These are phyloP conservation scores for Luffa aegyptiaca DNA, from an alignment of 306 rosid genomes.

Conservation along the genomic window DNA sequence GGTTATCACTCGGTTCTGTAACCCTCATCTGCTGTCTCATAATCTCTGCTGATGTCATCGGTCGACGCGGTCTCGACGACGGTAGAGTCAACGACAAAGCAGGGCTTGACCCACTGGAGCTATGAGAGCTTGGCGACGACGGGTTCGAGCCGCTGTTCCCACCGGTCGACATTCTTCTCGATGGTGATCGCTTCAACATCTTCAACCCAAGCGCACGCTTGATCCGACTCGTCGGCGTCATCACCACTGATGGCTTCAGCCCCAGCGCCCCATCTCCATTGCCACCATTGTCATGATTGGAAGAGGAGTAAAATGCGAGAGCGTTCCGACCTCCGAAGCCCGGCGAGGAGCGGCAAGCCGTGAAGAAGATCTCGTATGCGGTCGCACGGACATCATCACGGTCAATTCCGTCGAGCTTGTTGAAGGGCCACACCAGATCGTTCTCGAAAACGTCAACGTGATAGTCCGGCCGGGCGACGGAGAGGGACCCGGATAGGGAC, in stretches of 20 bases:
- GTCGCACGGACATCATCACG: conserved; percentile 57
- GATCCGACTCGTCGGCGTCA: conserved; percentile 64
- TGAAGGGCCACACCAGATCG: conserved; percentile 46
- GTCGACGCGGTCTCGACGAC: conserved; percentile 51
- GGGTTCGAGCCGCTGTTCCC: conserved; percentile 34
- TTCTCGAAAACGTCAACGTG: conserved; percentile 12
- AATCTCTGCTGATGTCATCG: conserved; percentile 98
- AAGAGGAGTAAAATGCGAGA: conserved; percentile 35
- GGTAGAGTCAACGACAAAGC: conserved; percentile 20
- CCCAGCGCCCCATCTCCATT: conserved; percentile 1
- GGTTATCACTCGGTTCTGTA: conserved; percentile 74
- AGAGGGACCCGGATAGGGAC: conserved; percentile 37
- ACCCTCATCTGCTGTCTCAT: conserved; percentile 96
- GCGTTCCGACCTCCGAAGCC: conserved; percentile 72
- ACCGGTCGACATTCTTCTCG: conserved; percentile 61
- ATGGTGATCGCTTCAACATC: conserved; percentile 78
- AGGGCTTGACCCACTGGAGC: conserved; percentile 15
- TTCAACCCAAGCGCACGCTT: conserved; percentile 72
- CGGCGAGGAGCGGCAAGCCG: conserved; percentile 67
- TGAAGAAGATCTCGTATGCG: conserved; percentile 86
- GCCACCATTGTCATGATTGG: conserved; percentile 6
- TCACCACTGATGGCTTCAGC: conserved; percentile 36
- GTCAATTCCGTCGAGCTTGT: conserved; percentile 35
- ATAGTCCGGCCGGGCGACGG: conserved; percentile 22
- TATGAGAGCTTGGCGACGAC: conserved; percentile 21